Evolutionary conservation across 805 yeast genomes (phyloP), one percentile per base, ranked within the genome.

Genomic region (Candida maltosa): DNA sequence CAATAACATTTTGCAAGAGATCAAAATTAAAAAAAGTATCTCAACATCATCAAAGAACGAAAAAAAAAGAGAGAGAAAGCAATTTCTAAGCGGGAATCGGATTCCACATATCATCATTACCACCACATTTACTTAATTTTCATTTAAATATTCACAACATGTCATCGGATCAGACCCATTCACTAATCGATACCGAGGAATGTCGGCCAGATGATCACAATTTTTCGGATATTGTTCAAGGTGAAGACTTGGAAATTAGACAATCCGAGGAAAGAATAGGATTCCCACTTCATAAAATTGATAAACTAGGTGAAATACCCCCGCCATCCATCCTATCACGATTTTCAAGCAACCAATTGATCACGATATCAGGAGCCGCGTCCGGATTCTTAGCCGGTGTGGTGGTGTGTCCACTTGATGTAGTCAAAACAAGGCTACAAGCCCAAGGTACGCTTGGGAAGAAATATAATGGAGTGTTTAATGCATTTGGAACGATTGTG

Each of bases 341-440:
- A 12, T 39, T 53, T n/a, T 61, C 70, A 4, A 67, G 69, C 4
- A 61, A 70, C 5, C 78, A 81, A 48, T 70, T 87, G 23, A 78
- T 84, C 10, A 93, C 97, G 5, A 48, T 84, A 1, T 76, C 95
- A 2, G 98, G 98, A 0, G 97, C 97, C 1, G 59, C 87, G n/a
- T 87, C 97, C 1, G 98, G 98, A 2, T 83, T 93, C 46, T 52
- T 86, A 6, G 80, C 97, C 0, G 97, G 97, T 0, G 73, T 89
- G 2, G 70, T 77, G 2, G 98, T 93, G 5, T 93, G 97, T 59
- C 98, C 98, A 1, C 63, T 93, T 22, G 98, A 93, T 54, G 98
- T 93, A 31, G 91, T 93, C 10, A 93, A 93, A 59, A 93, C 98
- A 4, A 66, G 95, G 48, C 70, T 89, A 29, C 98, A 91, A 61